Conservation (phyloP, 768 basidiomycete species). For the Collybia nuda region DNA sequence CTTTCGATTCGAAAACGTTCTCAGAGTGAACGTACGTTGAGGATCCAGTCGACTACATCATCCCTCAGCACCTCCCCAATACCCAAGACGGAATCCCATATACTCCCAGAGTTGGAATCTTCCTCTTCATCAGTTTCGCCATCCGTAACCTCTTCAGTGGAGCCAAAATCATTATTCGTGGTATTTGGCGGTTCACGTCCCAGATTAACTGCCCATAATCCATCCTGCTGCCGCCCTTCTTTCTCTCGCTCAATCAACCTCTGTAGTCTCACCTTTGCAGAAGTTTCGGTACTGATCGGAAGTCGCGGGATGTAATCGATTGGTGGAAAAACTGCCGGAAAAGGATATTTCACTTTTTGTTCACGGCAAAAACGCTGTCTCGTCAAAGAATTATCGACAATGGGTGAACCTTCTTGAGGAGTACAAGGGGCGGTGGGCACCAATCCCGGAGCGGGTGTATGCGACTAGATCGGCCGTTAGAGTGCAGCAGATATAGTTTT, state of each 20-base stretch:
- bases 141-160: neutral
- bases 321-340: conserved; percentile 61
- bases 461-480: neutral
- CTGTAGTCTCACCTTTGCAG: conserved; percentile 42
- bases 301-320: conserved; percentile 27
- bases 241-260: conserved; percentile 42
- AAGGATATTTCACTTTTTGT: conserved; percentile 8
- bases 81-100: conserved; percentile 22
- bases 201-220: conserved; percentile 17
- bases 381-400: neutral
- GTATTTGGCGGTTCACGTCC: conserved; percentile 7
- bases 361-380: too few relatives aligned
- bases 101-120: conserved; percentile 1
- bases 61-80: conserved; percentile 33
- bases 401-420: neutral
- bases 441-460: neutral
- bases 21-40: conserved; percentile 31
- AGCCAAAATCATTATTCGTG: conserved; percentile 14
- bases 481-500: neutral
- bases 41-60: conserved; percentile 42
- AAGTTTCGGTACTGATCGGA: conserved; percentile 35
- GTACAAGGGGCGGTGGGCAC: conserved; percentile 7
- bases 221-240: conserved; percentile 33
- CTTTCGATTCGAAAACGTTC: neutral
- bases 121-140: neutral